A percentile compares a stretch with the other conserved stretches of the same genome.
Conservation (phyloP, 371 early-diverging fungal species). For the Mucor piriformis region DNA sequence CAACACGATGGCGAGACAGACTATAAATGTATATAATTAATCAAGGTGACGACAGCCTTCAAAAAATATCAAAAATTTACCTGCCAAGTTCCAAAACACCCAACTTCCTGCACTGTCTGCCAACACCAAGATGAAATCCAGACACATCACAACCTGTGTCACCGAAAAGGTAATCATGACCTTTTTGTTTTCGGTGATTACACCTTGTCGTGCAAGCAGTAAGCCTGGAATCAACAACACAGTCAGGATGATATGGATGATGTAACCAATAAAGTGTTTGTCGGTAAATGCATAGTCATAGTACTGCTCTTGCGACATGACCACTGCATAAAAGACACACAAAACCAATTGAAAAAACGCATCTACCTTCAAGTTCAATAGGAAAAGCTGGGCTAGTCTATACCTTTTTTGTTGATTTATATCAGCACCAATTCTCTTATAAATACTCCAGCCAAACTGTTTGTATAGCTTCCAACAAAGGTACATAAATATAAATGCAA, state of each 20-base stretch:
- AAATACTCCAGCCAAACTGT: conserved; percentile 53
- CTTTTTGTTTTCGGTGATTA: conserved; percentile 35
- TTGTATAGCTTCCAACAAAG: conserved; percentile 35
- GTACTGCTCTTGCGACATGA: conserved; percentile 51
- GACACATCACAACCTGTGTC: conserved; percentile 34
- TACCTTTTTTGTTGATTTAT: conserved; percentile 45
- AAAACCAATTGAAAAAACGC: conserved; percentile 52
- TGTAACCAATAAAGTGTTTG: conserved; percentile 36
- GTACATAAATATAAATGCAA: conserved; percentile 33
- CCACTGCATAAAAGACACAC: conserved; percentile 48
- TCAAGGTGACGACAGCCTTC: neutral
- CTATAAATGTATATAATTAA: conserved; percentile 16
- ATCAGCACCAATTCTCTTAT: conserved; percentile 52
- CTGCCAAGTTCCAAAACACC: conserved; percentile 56
- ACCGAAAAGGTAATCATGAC: conserved; percentile 38
- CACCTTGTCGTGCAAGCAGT: conserved; percentile 40
- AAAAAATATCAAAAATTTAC: conserved; percentile 27
- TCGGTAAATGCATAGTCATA: conserved; percentile 11
- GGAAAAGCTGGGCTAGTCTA: conserved; percentile 37
- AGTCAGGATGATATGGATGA: conserved; percentile 44
- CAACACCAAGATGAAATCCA: conserved; percentile 46
- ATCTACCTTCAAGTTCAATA: conserved; percentile 46
- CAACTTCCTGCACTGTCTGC: conserved; percentile 46
- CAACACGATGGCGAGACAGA: conserved; percentile 46
- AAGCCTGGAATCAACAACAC: conserved; percentile 40